Conservation (phyloP, 441 rosid species). For the Macaranga tanarius region DNA sequence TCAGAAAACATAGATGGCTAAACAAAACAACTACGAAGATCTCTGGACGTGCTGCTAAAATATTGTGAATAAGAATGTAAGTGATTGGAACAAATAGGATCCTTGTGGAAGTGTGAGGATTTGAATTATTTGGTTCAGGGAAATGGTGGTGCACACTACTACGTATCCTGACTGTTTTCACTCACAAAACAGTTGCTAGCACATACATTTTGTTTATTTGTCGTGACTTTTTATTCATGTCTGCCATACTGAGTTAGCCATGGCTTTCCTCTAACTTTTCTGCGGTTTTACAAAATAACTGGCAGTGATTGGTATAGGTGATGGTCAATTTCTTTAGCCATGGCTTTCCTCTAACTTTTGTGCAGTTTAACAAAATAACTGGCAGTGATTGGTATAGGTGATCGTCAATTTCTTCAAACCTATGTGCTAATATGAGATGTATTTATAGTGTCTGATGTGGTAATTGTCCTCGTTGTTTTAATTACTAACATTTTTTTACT, state of each 20-base stretch:
- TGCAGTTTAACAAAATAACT: too few species aligned
- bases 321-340: too few species aligned
- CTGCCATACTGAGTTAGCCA: neutral
- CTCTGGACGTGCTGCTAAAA: neutral
- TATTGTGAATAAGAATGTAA: neutral
- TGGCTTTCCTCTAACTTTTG: too few species aligned
- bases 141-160: neutral
- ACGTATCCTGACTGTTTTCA: neutral
- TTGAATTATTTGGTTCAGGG: neutral
- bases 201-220: neutral
- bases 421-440: neutral
- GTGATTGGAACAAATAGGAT: neutral
- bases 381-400: too few species aligned
- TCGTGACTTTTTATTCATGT: neutral
- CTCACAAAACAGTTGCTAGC: neutral
- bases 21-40: neutral
- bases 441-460: neutral
- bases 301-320: too few species aligned
- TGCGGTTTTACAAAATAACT: too few species aligned
- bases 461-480: neutral
- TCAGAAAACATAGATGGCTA: neutral
- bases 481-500: neutral
- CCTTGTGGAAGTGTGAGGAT: neutral
- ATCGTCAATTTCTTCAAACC: too few species aligned
- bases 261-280: neutral